Percentiles rank a stretch among this genome's conserved stretches.
These are phyloP conservation scores for Diplodia corticola DNA, from an alignment of 2,329 filamentous ascomycete genomes.

Conservation along the genomic window DNA sequence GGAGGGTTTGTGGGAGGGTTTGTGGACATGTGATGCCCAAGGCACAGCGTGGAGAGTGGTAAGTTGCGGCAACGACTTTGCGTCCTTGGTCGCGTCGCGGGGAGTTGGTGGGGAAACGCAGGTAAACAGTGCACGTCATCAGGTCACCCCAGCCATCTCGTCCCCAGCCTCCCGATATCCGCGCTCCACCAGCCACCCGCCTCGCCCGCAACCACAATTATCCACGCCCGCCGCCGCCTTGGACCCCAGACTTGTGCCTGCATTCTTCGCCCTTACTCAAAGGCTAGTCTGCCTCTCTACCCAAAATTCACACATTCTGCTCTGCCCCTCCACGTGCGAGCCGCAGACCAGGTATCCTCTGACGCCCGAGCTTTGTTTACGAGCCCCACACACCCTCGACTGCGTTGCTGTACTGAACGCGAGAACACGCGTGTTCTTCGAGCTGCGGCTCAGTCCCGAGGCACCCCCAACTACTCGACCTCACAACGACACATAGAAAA, in stretches of 20 bases:
- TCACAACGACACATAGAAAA: not conserved
- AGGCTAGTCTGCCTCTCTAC: not conserved
- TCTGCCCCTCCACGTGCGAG: constrained; percentile 4
- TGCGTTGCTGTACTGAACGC: not conserved
- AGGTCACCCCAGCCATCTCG: not conserved
- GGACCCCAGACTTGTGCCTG: not conserved
- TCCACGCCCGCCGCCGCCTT: not conserved
- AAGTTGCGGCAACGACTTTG: not conserved
- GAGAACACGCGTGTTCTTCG: not conserved
- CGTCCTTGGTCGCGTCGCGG: not conserved
- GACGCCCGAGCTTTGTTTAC: not conserved
- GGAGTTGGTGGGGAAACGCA: constrained; percentile 4
- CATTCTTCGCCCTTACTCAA: not conserved
- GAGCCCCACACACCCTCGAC: not conserved
- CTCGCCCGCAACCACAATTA: not conserved
- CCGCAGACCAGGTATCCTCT: not conserved
- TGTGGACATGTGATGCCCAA: not conserved
- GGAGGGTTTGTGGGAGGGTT: not conserved
- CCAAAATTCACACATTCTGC: not conserved
- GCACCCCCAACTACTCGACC: not conserved
- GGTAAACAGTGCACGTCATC: constrained; percentile 13
- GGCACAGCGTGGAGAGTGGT: not conserved
- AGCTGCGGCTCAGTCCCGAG: constrained; percentile 2
- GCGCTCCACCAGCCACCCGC: constrained; percentile 4
- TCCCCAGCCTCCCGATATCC: constrained; percentile 15